Evolutionary conservation across 2,329 filamentous ascomycete genomes (phyloP).

Genomic region (Helotiales sp.): DNA sequence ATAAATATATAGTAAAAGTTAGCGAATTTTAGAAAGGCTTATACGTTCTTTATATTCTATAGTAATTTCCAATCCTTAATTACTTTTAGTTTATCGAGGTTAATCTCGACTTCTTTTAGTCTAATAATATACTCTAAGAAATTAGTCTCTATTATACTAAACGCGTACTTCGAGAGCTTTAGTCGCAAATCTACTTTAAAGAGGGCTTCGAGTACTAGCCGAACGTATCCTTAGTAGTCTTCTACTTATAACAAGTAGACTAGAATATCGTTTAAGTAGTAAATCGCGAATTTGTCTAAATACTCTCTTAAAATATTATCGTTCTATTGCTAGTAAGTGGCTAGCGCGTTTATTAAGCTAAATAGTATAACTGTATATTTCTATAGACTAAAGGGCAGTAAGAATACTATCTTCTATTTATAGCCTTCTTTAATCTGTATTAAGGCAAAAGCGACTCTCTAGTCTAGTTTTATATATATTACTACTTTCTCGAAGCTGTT

Average conservation of each 20-base stretch:
- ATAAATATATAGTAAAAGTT: not conserved
- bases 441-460: not conserved
- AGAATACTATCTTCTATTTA: slow-evolving; percentile 1
- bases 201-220: not conserved
- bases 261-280: slow-evolving; percentile 15
- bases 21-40: not conserved
- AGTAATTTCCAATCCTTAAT: not conserved
- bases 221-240: not conserved
- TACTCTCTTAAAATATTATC: slow-evolving; percentile 19
- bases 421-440: not conserved
- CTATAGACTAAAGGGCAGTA: slow-evolving; percentile 20
- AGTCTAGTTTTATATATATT: not conserved
- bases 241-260: not conserved
- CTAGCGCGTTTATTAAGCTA: slow-evolving; percentile 26
- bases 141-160: not conserved
- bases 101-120: not conserved
- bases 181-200: not conserved
- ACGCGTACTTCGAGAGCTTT: not conserved
- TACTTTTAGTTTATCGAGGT: not conserved
- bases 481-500: not conserved
- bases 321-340: slow-evolving; percentile 18
- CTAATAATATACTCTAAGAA: not conserved
- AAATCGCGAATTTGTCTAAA: slow-evolving; percentile 14
- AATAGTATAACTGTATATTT: slow-evolving; percentile 35
- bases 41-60: not conserved